Conservation (phyloP, 1,284 basidiomycete genomes). For the Tilletia indica region DNA sequence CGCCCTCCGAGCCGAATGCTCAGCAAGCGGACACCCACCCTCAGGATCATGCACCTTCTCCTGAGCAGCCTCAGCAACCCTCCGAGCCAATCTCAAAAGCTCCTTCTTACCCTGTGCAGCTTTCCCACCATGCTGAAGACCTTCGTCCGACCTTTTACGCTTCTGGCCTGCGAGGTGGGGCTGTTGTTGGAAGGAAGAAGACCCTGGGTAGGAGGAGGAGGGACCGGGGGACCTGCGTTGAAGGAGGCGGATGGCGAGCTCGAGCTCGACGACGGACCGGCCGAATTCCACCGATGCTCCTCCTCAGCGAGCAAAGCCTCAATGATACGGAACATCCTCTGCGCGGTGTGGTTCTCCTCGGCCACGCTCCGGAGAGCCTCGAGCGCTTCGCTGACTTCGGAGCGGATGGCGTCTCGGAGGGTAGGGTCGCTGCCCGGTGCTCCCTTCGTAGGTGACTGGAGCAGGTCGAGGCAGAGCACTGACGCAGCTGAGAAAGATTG, state of each 20-base stretch:
- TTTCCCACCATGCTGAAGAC: too few species aligned
- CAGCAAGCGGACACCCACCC: neutral
- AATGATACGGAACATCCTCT: constrained; percentile 47
- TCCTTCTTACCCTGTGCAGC: constrained; percentile 35
- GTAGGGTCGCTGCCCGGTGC: constrained; percentile 23
- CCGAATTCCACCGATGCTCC: constrained; percentile 43
- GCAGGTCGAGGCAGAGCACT: constrained; percentile 48
- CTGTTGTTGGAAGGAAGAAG: too few species aligned
- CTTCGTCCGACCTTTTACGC: constrained; percentile 26
- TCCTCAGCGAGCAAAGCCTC: constrained; percentile 51
- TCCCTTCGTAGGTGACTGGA: constrained; percentile 36
- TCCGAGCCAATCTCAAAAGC: constrained; percentile 41
- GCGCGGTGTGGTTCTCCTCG: constrained; percentile 31
- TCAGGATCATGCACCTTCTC: neutral
- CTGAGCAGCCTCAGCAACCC: constrained; percentile 39
- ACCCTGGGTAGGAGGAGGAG: too few species aligned
- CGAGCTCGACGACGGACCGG: constrained; percentile 27
- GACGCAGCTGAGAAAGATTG: constrained; percentile 35
- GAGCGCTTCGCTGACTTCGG: constrained; percentile 48
- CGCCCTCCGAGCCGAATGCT: neutral
- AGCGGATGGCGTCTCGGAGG: constrained; percentile 36
- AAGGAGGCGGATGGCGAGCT: neutral
- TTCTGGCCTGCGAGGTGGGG: neutral
- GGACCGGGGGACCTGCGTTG: too few species aligned
- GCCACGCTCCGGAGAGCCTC: constrained; percentile 44